A percentile compares a stretch with the other conserved stretches of the same genome.
Evolutionary conservation across 441 rosid genomes (phyloP).

Genomic region (Populus hybrid): DNA sequence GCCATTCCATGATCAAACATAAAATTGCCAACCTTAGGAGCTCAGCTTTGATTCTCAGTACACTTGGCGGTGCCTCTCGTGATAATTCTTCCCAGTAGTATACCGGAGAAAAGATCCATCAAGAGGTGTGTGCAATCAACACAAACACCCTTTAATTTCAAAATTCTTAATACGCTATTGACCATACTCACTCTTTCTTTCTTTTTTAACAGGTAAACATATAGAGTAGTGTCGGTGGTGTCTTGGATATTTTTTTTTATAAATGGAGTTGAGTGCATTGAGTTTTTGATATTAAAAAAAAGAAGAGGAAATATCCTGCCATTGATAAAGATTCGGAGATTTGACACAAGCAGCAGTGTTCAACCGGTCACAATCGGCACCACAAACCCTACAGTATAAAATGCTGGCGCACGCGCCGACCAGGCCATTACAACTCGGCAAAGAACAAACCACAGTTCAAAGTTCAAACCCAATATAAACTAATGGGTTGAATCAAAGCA

Average conservation of each 20-base stretch:
- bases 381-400: background rate
- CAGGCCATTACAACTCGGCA: background rate
- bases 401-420: background rate
- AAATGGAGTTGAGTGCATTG: background rate
- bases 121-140: background rate
- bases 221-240: background rate
- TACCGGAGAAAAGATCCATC: background rate
- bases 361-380: background rate
- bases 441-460: no score
- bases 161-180: background rate
- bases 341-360: background rate
- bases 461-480: background rate
- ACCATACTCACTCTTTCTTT: background rate
- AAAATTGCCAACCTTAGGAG: background rate
- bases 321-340: background rate
- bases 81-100: background rate
- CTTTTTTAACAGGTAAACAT: no score
- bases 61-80: background rate
- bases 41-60: background rate
- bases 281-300: background rate
- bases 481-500: background rate
- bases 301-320: background rate
- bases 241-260: background rate
- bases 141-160: background rate
- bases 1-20: background rate